Percentiles rank a stretch among this genome's conserved stretches.
These are phyloP conservation scores for Fagus sylvatica DNA, from an alignment of 306 rosid genomes.

Conservation along the genomic window DNA sequence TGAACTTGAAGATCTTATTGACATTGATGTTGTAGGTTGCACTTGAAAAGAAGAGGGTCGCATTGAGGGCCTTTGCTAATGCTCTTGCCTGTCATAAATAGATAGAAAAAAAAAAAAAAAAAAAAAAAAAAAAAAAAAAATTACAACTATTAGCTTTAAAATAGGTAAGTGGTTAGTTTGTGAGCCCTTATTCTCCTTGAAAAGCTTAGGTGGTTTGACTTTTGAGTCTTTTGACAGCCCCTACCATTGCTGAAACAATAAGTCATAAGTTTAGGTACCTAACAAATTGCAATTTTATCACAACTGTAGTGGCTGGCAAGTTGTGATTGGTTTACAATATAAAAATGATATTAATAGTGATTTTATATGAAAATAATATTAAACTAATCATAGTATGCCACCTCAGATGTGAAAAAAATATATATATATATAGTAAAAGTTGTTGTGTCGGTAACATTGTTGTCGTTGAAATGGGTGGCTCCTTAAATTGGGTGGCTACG, in stretches of 20 bases:
- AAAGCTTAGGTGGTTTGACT: background rate
- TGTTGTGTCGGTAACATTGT: too few species aligned
- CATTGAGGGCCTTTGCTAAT: conserved; percentile 83
- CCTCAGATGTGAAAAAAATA: too few species aligned
- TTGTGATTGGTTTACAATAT: too few species aligned
- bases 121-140: background rate
- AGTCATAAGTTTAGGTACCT: too few species aligned
- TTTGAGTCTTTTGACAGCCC: background rate
- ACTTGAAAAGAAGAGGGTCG: conserved; percentile 89
- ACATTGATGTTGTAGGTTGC: conserved; percentile 94
- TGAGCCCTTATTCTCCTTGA: background rate
- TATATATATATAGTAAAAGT: too few species aligned
- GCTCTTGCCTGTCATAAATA: conserved; percentile 72
- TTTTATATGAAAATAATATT: too few species aligned
- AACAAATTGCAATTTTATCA: too few species aligned
- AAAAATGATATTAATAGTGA: too few species aligned
- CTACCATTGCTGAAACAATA: background rate
- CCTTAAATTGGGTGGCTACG: background rate
- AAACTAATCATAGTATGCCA: too few species aligned
- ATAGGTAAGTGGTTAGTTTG: conserved; percentile 2
- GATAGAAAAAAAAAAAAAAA: conserved; percentile 12
- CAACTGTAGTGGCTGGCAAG: too few species aligned
- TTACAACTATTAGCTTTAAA: background rate
- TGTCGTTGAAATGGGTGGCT: background rate
- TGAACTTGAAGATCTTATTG: conserved; percentile 94